Evolutionary conservation across 805 yeast species (phyloP).

Genomic region (Kodamaea nitidulidarum): DNA sequence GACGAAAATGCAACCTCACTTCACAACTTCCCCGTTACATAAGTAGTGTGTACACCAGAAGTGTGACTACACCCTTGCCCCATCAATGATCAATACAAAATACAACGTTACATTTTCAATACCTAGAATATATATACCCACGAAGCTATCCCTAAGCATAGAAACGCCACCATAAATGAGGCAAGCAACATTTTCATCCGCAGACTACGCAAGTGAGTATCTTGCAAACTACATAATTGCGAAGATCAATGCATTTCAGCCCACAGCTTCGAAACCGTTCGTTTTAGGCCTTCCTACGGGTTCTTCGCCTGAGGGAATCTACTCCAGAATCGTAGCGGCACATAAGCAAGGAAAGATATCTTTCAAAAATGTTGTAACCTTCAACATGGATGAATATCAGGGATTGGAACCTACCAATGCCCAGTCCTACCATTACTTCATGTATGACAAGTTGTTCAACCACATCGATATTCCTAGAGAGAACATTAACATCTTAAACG

Average conservation of each 20-base stretch:
- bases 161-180: slow-evolving; percentile 19
- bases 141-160: too few relatives aligned
- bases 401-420: slow-evolving; percentile 44
- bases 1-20: slow-evolving; percentile 2
- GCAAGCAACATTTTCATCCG: slow-evolving; percentile 34
- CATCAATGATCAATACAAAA: neutral
- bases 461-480: slow-evolving; percentile 50
- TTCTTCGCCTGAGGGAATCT: slow-evolving; percentile 56
- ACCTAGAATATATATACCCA: neutral
- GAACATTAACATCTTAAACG: slow-evolving; percentile 53
- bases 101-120: slow-evolving; percentile 4
- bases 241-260: slow-evolving; percentile 41
- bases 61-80: neutral
- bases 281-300: slow-evolving; percentile 61
- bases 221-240: slow-evolving; percentile 45
- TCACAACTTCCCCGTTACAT: neutral
- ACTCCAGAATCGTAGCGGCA: slow-evolving; percentile 41
- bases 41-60: too few relatives aligned
- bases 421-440: slow-evolving; percentile 56
- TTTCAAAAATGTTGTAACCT: slow-evolving; percentile 52
- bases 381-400: slow-evolving; percentile 61
- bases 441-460: slow-evolving; percentile 52
- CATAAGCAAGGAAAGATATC: slow-evolving; percentile 40
- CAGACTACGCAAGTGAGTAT: slow-evolving; percentile 39
- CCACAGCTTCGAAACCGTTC: slow-evolving; percentile 44